These are phyloP conservation scores for Aspergillus flavus DNA, from an alignment of 2,329 filamentous ascomycete species.

Conservation along the genomic window DNA sequence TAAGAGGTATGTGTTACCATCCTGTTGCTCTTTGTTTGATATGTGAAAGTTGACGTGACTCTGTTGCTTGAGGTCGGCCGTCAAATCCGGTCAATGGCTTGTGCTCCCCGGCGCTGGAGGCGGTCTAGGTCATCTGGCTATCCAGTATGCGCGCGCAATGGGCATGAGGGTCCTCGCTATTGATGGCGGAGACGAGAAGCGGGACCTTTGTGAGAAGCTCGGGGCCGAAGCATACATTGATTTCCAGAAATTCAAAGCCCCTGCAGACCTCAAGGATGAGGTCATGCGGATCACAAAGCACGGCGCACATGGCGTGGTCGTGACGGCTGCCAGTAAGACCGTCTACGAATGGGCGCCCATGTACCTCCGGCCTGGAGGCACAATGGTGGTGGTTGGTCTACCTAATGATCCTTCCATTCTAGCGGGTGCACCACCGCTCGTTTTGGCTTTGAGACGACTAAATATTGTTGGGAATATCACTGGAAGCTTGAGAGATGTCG, in stretches of 20 bases:
- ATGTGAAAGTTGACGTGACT: background rate
- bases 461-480: slow-evolving; percentile 90
- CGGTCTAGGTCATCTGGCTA: slow-evolving; percentile 75
- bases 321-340: slow-evolving; percentile 83
- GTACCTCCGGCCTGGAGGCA: slow-evolving; percentile 80
- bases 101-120: slow-evolving; percentile 36
- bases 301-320: slow-evolving; percentile 82
- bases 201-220: slow-evolving; percentile 63
- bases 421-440: slow-evolving; percentile 73
- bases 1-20: slow-evolving; percentile 3
- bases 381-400: slow-evolving; percentile 84
- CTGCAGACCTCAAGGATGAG: slow-evolving; percentile 64
- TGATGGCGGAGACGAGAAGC: slow-evolving; percentile 81
- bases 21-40: too few species aligned
- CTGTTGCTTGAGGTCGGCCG: slow-evolving; percentile 27
- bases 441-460: slow-evolving; percentile 86
- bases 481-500: slow-evolving; percentile 82
- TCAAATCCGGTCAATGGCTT: slow-evolving; percentile 35
- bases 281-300: slow-evolving; percentile 79
- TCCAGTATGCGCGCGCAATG: slow-evolving; percentile 92
- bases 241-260: slow-evolving; percentile 72
- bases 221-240: slow-evolving; percentile 76
- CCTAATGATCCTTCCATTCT: slow-evolving; percentile 76
- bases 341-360: slow-evolving; percentile 91
- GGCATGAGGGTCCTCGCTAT: slow-evolving; percentile 78